Evolutionary conservation across 192 early-diverging fungal genomes (phyloP).

Genomic region (Umbelopsis isabellina): DNA sequence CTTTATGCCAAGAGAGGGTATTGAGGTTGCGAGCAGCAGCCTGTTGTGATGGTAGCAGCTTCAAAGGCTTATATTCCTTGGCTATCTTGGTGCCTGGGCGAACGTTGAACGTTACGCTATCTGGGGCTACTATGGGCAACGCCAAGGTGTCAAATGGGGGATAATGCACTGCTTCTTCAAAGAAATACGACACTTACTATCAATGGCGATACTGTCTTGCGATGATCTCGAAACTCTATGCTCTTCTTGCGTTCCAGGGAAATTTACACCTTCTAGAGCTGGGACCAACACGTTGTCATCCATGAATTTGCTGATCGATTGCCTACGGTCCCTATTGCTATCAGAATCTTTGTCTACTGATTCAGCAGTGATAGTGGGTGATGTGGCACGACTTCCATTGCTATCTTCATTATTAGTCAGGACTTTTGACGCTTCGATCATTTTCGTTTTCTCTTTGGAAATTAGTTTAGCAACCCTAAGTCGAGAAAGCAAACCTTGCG

Average conservation of each 20-base stretch:
- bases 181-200: neutral
- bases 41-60: constrained; percentile 33
- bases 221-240: neutral
- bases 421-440: neutral
- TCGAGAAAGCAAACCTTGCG: constrained; percentile 46
- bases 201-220: neutral
- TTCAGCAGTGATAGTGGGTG: neutral
- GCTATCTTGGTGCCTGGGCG: neutral
- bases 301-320: neutral
- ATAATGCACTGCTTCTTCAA: neutral
- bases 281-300: constrained; percentile 18
- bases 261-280: constrained; percentile 23
- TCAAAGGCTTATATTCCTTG: constrained; percentile 31
- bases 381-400: neutral
- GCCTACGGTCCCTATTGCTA: too few relatives aligned
- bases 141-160: neutral
- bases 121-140: neutral
- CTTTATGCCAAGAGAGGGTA: constrained; percentile 48
- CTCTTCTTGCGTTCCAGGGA: neutral
- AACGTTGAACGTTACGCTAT: constrained; percentile 5
- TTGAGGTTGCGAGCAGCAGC: constrained; percentile 45
- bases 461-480: constrained; percentile 29
- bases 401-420: neutral
- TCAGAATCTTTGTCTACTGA: neutral
- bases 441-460: neutral